Evolutionary conservation across 345 rosid genomes (phyloP).

Genomic region (Rhodamnia rubescens): DNA sequence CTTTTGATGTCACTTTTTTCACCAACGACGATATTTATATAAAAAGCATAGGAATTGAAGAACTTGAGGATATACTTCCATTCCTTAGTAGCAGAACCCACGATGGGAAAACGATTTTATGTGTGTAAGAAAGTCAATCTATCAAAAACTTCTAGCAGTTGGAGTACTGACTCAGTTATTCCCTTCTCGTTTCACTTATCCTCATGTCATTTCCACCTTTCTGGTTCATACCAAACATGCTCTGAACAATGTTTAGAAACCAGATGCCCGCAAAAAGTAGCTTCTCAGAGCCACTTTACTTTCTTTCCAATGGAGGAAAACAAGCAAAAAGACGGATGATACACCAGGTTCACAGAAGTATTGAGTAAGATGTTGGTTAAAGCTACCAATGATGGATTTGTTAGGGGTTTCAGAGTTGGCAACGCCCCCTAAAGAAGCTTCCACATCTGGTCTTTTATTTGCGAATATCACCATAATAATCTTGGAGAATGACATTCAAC

Average conservation of each 20-base stretch:
- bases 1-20: not conserved
- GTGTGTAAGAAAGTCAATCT: not conserved
- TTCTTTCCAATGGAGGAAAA: not conserved
- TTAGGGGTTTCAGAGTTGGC: not conserved
- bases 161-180: not conserved
- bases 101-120: not conserved
- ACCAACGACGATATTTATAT: not conserved
- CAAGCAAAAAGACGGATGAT: not conserved
- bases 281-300: not conserved
- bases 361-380: not conserved
- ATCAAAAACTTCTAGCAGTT: not conserved
- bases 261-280: not conserved
- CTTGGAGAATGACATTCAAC: not conserved
- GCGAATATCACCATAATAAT: not conserved
- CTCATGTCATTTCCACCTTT: not conserved
- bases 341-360: not conserved
- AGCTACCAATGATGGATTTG: not conserved
- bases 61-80: not conserved
- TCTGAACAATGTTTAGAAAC: not conserved
- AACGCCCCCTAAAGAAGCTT: not conserved
- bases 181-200: not conserved
- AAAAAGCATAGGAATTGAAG: not conserved
- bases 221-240: not conserved
- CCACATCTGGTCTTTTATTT: not conserved
- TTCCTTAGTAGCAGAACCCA: not conserved